Base-by-base conservation (phyloP, 352 stramenopile species). In the Globisporangium parvum region DNA sequence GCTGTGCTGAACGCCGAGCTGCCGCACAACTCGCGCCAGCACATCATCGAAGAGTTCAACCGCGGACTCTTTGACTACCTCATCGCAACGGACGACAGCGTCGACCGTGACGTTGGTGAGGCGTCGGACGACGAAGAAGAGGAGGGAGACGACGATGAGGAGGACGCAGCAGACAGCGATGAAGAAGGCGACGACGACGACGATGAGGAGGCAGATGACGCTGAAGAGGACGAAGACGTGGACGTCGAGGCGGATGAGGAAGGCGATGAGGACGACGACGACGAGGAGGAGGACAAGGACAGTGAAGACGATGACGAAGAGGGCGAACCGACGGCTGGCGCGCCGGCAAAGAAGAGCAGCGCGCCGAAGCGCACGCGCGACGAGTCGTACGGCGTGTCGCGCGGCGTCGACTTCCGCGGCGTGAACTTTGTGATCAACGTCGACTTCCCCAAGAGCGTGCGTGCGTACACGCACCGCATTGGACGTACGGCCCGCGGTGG, bases 351-450 rank as follows among this genome's bases (percentile, higher is more conserved):
- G 53, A 65, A 66, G 20, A 78, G 71, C 24, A 72, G 80, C 28
- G 69, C 69, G n/a, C 55, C 67, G 24, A 87, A 90, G 64, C 75
- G 71, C 47, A 59, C 63, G 35, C 80, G 75, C 52, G 93, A 98
- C 68, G 78, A 88, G 50, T 80, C 93, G 45, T 99, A 98, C 71
- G 97, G 96, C 35, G 95, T 99, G 6, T 93, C 93, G 10, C 92
- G 98, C 62, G 98, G 98, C 57, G 85, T 99, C 44, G 98, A 99
- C 64, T 99, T 99, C 79, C 86, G 93, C 35, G 93, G 91, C 57
- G 97, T 99, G 33, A 96, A 90, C 26, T 99, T 99, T 73, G 97
- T 99, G 35, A 85, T 99, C 59, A 99, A 99, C 73, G 93, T 99
- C 20, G 97, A 99, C 66, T 97, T 99, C 63, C 97, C 98, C 2